phyloP scores from a whole-genome alignment of 148 eudicot genomes.

The Chenopodium album region DNA sequence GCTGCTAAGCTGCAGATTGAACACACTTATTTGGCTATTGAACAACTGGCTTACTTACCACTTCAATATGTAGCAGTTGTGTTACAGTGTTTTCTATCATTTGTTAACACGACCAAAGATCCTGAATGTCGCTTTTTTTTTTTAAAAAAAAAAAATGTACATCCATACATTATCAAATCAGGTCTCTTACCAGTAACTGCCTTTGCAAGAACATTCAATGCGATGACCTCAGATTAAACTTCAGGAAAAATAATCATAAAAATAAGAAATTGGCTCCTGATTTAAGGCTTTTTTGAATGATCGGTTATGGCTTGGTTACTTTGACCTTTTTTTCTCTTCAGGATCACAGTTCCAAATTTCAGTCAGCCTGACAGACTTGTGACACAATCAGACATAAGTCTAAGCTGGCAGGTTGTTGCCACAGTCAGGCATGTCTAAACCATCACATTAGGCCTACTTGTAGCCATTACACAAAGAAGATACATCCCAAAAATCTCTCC shows the following conservation, averaged over 20 bases:
- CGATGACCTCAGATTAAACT: neutral
- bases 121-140: neutral
- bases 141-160: neutral
- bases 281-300: too few relatives aligned
- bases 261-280: neutral
- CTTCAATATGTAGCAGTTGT: neutral
- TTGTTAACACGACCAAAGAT: neutral
- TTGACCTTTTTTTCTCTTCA: too few relatives aligned
- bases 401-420: neutral
- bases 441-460: neutral
- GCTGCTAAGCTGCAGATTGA: neutral
- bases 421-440: neutral
- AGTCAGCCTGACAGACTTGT: neutral
- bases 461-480: neutral
- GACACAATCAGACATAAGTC: too few relatives aligned
- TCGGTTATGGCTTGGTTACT: too few relatives aligned
- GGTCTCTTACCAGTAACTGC: neutral
- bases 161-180: neutral
- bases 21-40: neutral
- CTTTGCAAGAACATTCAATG: neutral
- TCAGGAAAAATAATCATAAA: neutral
- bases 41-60: neutral
- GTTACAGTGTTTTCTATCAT: neutral
- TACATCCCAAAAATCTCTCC: neutral
- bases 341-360: too few relatives aligned